phyloP scores from a whole-genome alignment of 169 alveolate genomes.

The Cryptosporidium meleagridis region DNA sequence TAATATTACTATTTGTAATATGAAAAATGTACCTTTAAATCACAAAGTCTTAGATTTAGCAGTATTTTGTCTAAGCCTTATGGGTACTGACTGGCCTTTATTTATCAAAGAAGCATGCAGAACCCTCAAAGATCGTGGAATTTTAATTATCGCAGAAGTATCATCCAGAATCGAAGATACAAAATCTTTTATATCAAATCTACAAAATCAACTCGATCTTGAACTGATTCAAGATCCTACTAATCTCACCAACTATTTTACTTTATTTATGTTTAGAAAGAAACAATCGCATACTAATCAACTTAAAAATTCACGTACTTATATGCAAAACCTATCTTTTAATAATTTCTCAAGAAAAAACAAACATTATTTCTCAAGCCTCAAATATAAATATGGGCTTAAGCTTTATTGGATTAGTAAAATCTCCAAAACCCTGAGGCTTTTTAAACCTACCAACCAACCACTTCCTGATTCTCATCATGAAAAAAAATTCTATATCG shows the following conservation, averaged over 20 bases:
- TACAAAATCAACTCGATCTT: constrained; percentile 7
- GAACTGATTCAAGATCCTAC: constrained; percentile 19
- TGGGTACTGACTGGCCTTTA: constrained; percentile 89
- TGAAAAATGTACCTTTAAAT: constrained; percentile 81
- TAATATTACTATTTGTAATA: constrained; percentile 83
- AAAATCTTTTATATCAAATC: background rate
- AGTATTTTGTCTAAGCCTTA: constrained; percentile 85
- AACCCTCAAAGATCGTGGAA: constrained; percentile 20
- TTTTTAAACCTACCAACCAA: background rate
- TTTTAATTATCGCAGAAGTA: constrained; percentile 41
- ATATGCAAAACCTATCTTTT: background rate
- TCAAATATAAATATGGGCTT: constrained; percentile 12
- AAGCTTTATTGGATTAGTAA: background rate
- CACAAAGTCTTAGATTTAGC: constrained; percentile 79
- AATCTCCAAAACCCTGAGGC: background rate
- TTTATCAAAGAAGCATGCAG: constrained; percentile 85
- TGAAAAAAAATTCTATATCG: background rate
- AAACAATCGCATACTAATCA: background rate
- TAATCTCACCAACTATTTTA: constrained; percentile 34
- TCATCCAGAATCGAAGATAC: constrained; percentile 33
- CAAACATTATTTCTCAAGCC: background rate
- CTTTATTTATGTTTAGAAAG: constrained; percentile 32
- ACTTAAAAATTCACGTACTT: background rate
- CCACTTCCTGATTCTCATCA: background rate
- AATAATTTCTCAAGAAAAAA: background rate